Evolutionary conservation across 179 eudicot species (phyloP).

Genomic region (Gypsophila paniculata): DNA sequence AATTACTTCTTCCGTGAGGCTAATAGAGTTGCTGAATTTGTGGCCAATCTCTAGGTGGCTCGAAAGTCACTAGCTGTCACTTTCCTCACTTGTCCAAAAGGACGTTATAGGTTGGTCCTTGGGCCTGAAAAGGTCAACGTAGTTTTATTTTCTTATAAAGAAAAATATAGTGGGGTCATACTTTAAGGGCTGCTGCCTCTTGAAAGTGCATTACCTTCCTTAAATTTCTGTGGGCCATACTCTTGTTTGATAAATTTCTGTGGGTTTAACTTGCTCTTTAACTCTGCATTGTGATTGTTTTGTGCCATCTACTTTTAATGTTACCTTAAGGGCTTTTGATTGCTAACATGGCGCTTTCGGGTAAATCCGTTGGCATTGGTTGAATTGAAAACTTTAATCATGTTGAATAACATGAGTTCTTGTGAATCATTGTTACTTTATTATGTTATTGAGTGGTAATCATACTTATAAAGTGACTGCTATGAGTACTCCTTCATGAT

Average conservation of each 20-base stretch:
- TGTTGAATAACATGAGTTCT: slow-evolving; percentile 13
- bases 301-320: not conserved
- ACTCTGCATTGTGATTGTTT: not conserved
- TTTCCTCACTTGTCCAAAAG: no score
- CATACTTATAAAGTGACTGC: slow-evolving; percentile 14
- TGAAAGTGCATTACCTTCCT: slow-evolving; percentile 13
- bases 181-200: slow-evolving; percentile 17
- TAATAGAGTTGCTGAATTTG: no score
- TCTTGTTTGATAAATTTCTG: slow-evolving; percentile 6
- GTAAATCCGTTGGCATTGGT: slow-evolving; percentile 20
- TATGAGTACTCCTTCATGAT: slow-evolving; percentile 18
- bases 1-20: no score
- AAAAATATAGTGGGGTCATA: slow-evolving; percentile 25
- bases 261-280: not conserved
- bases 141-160: no score
- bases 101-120: no score
- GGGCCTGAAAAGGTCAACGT: no score
- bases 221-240: slow-evolving; percentile 21
- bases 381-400: slow-evolving; percentile 14
- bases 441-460: slow-evolving; percentile 19
- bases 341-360: slow-evolving; percentile 8
- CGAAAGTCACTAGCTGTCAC: no score
- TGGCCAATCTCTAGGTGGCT: no score
- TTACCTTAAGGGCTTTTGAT: slow-evolving; percentile 11
- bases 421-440: slow-evolving; percentile 21